phyloP scores from a whole-genome alignment of 2,329 filamentous ascomycete species.

The Verticillium alfalfae region DNA sequence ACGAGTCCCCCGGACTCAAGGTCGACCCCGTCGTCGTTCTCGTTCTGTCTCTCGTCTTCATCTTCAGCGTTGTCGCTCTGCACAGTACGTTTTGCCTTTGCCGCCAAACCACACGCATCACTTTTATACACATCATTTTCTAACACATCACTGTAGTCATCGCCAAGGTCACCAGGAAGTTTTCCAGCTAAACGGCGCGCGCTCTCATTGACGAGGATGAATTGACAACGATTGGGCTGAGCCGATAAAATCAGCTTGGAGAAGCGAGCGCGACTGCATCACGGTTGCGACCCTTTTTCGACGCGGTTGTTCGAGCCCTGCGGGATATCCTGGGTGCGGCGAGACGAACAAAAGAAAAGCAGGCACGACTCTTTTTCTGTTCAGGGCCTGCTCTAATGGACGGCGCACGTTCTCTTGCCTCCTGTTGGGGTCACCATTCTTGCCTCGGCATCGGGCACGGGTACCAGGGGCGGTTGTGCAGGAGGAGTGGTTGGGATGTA shows the following conservation, averaged over 20 bases:
- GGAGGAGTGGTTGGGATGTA: background rate
- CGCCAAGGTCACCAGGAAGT: conserved; percentile 88
- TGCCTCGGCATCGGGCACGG: background rate
- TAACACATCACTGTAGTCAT: conserved; percentile 59
- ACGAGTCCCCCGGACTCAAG: conserved; percentile 94
- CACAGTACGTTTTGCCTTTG: conserved; percentile 66
- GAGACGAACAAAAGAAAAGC: background rate
- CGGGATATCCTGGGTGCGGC: background rate
- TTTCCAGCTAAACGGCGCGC: conserved; percentile 53
- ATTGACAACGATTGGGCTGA: background rate
- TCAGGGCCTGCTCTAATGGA: background rate
- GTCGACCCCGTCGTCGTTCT: conserved; percentile 97
- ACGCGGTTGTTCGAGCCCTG: background rate
- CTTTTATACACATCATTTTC: background rate
- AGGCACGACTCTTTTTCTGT: background rate
- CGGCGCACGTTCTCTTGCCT: background rate
- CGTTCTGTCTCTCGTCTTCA: conserved; percentile 94
- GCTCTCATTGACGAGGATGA: background rate
- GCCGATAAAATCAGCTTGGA: background rate
- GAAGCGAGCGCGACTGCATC: background rate
- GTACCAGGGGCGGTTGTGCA: background rate
- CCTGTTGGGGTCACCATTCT: background rate
- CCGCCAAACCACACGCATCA: too few relatives aligned
- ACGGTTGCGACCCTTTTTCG: background rate
- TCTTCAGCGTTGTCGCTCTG: conserved; percentile 95